These are phyloP conservation scores for Penicillium janthinellum DNA, from an alignment of 2,329 filamentous ascomycete genomes.

Conservation along the genomic window DNA sequence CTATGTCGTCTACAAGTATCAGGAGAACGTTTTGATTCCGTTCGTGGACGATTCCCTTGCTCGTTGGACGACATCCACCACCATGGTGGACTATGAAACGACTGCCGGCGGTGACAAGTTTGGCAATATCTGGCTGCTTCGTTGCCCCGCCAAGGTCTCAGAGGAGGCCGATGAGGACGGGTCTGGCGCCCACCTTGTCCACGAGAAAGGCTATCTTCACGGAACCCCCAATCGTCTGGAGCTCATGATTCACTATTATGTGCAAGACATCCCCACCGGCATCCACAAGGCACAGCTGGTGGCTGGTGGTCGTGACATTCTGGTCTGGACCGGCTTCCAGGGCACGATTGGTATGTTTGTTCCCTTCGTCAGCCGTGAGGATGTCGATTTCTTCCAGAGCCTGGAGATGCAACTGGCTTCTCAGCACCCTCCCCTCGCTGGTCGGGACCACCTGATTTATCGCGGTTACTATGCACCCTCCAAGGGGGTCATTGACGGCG, in stretches of 20 bases:
- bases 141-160: constrained; percentile 81
- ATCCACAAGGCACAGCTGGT: constrained; percentile 88
- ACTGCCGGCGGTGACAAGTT: constrained; percentile 96
- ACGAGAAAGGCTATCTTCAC: constrained; percentile 86
- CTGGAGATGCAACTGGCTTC: constrained; percentile 84
- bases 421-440: constrained; percentile 84
- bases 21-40: constrained; percentile 87
- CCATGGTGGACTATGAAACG: constrained; percentile 98
- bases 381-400: constrained; percentile 96
- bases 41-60: constrained; percentile 89
- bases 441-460: constrained; percentile 93
- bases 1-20: constrained; percentile 89
- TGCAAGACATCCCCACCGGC: constrained; percentile 88
- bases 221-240: constrained; percentile 83
- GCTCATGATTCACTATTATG: constrained; percentile 84
- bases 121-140: constrained; percentile 90
- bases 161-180: constrained; percentile 91
- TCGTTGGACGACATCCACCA: constrained; percentile 85
- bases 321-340: constrained; percentile 92
- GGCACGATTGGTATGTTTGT: constrained; percentile 92
- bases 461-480: constrained; percentile 94
- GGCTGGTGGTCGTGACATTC: constrained; percentile 84
- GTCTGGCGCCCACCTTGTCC: constrained; percentile 84
- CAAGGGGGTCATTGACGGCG: constrained; percentile 95
- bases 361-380: constrained; percentile 86